Evolutionary conservation across 345 rosid species (phyloP).

Genomic region (Dipteronia sinensis): DNA sequence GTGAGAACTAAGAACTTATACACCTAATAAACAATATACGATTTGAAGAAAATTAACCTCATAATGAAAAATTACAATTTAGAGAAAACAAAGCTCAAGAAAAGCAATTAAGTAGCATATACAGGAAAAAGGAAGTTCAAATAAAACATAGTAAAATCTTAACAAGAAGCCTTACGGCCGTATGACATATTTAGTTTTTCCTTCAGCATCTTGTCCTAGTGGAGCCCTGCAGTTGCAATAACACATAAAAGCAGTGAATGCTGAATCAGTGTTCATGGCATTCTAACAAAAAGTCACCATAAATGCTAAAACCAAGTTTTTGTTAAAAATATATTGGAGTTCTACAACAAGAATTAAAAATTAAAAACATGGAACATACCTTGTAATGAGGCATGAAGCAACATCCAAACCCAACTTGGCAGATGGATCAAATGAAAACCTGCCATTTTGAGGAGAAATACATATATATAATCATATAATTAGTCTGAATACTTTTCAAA

Average conservation of each 20-base stretch:
- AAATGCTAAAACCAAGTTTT: neutral
- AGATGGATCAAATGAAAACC: slow-evolving; percentile 89
- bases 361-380: slow-evolving; percentile 41
- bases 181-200: slow-evolving; percentile 82
- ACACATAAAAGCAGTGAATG: slow-evolving; percentile 10
- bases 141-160: slow-evolving; percentile 9
- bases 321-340: neutral
- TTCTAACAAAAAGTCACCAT: neutral
- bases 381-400: slow-evolving; percentile 89
- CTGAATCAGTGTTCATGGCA: neutral
- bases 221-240: slow-evolving; percentile 71
- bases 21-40: neutral
- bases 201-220: slow-evolving; percentile 71
- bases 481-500: slow-evolving; percentile 11
- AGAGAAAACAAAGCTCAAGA: slow-evolving; percentile 8
- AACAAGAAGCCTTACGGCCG: slow-evolving; percentile 75
- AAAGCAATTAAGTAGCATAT: slow-evolving; percentile 13
- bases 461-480: neutral
- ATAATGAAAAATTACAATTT: neutral
- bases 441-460: slow-evolving; percentile 34
- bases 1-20: neutral
- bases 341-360: neutral
- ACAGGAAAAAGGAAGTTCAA: neutral
- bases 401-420: slow-evolving; percentile 78
- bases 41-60: neutral